phyloP scores from a whole-genome alignment of 2,329 filamentous ascomycete genomes.

The Emmonsiellopsis sp. region DNA sequence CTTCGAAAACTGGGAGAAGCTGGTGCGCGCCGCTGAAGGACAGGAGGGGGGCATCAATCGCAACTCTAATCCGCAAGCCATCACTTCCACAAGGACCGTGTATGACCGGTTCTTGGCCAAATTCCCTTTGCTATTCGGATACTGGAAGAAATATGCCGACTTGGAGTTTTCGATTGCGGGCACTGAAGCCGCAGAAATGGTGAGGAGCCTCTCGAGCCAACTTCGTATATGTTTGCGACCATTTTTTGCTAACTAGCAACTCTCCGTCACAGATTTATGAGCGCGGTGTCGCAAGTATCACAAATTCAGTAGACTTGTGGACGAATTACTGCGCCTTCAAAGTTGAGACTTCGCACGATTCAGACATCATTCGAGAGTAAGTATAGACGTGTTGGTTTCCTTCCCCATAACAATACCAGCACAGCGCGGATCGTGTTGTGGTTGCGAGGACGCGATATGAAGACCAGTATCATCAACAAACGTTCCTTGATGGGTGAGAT shows the following conservation, averaged over 20 bases:
- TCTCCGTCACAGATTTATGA: constrained; percentile 65
- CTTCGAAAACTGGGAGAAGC: constrained; percentile 90
- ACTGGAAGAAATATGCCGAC: constrained; percentile 99
- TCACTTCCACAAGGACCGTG: constrained; percentile 73
- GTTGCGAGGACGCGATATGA: constrained; percentile 25
- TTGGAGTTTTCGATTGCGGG: constrained; percentile 94
- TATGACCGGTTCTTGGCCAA: constrained; percentile 92
- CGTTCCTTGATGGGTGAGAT: constrained; percentile 53
- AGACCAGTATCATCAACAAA: constrained; percentile 27
- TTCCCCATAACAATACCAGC: constrained; percentile 39
- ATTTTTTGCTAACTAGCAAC: background rate
- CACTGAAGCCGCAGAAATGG: constrained; percentile 95
- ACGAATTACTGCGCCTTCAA: constrained; percentile 97
- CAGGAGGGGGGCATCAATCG: constrained; percentile 91
- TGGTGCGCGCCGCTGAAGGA: constrained; percentile 70
- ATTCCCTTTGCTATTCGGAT: constrained; percentile 91
- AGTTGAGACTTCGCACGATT: constrained; percentile 90
- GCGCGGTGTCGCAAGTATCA: constrained; percentile 84
- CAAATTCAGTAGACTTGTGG: constrained; percentile 92
- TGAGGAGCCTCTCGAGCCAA: constrained; percentile 33
- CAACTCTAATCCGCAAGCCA: constrained; percentile 90
- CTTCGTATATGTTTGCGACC: background rate
- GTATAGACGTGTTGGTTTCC: constrained; percentile 60
- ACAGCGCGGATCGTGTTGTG: constrained; percentile 30
- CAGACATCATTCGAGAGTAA: constrained; percentile 99